A percentile compares a stretch with the other conserved stretches of the same genome.
phyloP scores from a whole-genome alignment of 129 eudicot species.

The Arctium minus region DNA sequence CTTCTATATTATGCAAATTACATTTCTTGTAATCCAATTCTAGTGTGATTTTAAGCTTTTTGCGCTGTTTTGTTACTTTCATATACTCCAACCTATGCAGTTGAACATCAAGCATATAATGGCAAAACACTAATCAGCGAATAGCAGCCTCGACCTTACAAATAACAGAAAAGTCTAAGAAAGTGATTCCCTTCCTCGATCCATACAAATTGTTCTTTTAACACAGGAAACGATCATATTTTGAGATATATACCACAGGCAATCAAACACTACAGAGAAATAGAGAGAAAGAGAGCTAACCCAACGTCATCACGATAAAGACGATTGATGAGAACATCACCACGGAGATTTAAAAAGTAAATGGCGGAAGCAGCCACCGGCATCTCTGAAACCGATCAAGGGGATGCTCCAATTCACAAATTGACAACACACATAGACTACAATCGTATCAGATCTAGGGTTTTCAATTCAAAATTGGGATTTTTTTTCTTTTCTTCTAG shows the following conservation, averaged over 20 bases:
- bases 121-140: neutral
- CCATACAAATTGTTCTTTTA: neutral
- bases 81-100: neutral
- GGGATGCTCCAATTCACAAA: conserved; percentile 1
- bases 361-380: conserved; percentile 98
- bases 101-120: neutral
- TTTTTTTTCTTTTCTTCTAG: neutral
- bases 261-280: neutral
- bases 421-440: neutral
- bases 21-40: neutral
- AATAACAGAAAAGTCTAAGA: neutral
- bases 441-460: neutral
- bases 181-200: neutral
- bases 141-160: neutral
- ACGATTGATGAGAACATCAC: conserved; percentile 99
- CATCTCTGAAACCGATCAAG: conserved; percentile 37
- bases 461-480: neutral
- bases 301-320: conserved; percentile 98
- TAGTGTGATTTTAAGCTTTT: neutral
- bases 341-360: conserved; percentile 88
- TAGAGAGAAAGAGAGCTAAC: conserved; percentile 28
- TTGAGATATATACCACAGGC: neutral
- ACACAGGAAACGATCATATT: neutral
- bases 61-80: neutral
- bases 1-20: neutral